Evolutionary conservation across 1,284 basidiomycete species (phyloP), one percentile per base, ranked within the genome.

Genomic region (Austroboletus rostrupii): DNA sequence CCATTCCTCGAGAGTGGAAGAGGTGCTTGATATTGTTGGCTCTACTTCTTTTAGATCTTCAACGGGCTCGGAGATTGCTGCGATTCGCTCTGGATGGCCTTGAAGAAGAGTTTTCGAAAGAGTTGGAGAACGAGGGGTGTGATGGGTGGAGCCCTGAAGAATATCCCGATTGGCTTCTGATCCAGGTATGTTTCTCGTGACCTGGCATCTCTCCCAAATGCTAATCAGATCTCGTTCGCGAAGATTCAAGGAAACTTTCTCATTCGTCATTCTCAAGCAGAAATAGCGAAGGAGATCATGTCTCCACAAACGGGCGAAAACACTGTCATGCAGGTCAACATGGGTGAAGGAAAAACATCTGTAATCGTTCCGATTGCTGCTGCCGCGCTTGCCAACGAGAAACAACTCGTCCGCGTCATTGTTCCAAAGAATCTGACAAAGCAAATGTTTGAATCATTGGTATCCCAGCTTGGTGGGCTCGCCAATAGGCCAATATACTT

Each of bases 401-500:
- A 64, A 10, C 71, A 63, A 20, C 57, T 80, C 4, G 72, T 72
- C 10, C 70, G 79, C 5, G 70, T 80, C 4, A 59, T 79, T 3
- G 72, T 77, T 17, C 68, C 78, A 7, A 79, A 78, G 47, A 61
- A 74, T 0, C 61, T 76, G 4, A 58, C 61, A 3, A 49, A 53
- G 0, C 72, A 74, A 44, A 81, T 77, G 77, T 80, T 78, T 54
- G 69, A 73, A 14, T 54, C 77, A 3, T 70, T 80, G 3, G 69
- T 69, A 2, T 66, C 70, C n/a, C 70, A 75, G 1, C 54, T 81
- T 9, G 59, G 67, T 21, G 73, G 76, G 10, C 66, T 81, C 3
- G 53, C 61, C 0, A 72, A 77, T 51, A 65, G 76, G 10, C 74
- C 69, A 1, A 60, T 81, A 0, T 79, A 73, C 48, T 73, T 70